Base-by-base conservation (phyloP, 345 rosid species). In the Salix exigua region DNA sequence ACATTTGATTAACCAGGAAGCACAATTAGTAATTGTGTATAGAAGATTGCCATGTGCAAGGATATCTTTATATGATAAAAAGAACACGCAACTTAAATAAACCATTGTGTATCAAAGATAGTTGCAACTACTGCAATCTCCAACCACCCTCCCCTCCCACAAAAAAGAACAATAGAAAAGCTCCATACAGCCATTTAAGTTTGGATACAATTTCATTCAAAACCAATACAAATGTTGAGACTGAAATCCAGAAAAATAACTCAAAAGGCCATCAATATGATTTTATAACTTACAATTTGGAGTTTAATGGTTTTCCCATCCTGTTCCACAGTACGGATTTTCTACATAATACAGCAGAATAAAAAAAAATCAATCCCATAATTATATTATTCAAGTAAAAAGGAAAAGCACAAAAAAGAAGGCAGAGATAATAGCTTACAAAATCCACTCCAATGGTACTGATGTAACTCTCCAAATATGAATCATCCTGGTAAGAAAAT, bases 381-480 rank as follows among this genome's bases (percentile, higher is more conserved):
- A 58, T 3, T 58, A 58, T 23, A 58, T 11, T 5, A 14, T 51
- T 17, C 23, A 38, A 3, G 61, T 3, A 4, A 14, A 73, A 63
- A 10, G 1, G 50, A 53, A 62, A 11, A 26, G 42, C 44, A 63
- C n/a, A 66, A 51, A 16, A 33, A 31, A 21, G 28, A 38, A 3
- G 8, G 6, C 1, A 1, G 2, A 40, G 7, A 7, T 8, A 73
- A 40, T 63, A 10, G 77, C 96, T 87, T 82, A 91, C 96, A 82
- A 91, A 91, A 79, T 91, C 96, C 71, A 89, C 96, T 62, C 96
- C 96, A 68, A 91, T 89, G 83, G 96, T 91, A 85, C 96, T 89
- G 67, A 91, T 89, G 86, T 89, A 91, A 83, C 96, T 89, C 51
- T 91, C 92, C n/a, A 89, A 80, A 66, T 91, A 91, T 19, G 96